A percentile compares a stretch with the other conserved stretches of the same genome.
Conservation (phyloP, 1,139 yeast genomes). For the Pneumocystis oryctolagi region DNA sequence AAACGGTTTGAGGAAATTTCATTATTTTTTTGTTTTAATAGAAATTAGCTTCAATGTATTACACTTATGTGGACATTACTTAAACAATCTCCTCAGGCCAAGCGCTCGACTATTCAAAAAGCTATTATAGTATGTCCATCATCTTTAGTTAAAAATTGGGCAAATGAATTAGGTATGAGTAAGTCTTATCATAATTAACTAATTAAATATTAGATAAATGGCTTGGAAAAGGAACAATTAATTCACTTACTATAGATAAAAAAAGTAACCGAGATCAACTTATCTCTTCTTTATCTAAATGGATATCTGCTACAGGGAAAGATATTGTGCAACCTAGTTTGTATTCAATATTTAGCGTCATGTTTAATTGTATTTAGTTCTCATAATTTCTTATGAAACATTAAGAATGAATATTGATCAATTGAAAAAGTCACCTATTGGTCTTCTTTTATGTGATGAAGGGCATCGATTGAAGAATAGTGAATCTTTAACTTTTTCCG, state of each 20-base stretch:
- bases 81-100: conserved; percentile 79
- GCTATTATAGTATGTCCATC: conserved; percentile 94
- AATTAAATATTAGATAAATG: conserved; percentile 40
- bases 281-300: conserved; percentile 52
- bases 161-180: conserved; percentile 53
- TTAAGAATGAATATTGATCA: conserved; percentile 71
- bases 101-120: conserved; percentile 62
- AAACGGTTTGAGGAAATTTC: conserved; percentile 33
- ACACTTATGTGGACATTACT: conserved; percentile 87
- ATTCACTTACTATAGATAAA: conserved; percentile 88
- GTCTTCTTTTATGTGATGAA: conserved; percentile 83
- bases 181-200: background rate
- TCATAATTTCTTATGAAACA: conserved; percentile 92
- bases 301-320: conserved; percentile 86
- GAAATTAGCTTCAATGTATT: conserved; percentile 52
- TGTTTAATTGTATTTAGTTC: conserved; percentile 28
- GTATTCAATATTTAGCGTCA: background rate
- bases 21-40: background rate
- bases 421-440: conserved; percentile 66
- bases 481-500: conserved; percentile 81
- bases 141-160: conserved; percentile 90
- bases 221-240: conserved; percentile 81
- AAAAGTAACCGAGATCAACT: conserved; percentile 56
- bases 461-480: conserved; percentile 94
- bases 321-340: conserved; percentile 54